Evolutionary conservation across 768 basidiomycete genomes (phyloP).

Genomic region (Botryobasidium botryosum): DNA sequence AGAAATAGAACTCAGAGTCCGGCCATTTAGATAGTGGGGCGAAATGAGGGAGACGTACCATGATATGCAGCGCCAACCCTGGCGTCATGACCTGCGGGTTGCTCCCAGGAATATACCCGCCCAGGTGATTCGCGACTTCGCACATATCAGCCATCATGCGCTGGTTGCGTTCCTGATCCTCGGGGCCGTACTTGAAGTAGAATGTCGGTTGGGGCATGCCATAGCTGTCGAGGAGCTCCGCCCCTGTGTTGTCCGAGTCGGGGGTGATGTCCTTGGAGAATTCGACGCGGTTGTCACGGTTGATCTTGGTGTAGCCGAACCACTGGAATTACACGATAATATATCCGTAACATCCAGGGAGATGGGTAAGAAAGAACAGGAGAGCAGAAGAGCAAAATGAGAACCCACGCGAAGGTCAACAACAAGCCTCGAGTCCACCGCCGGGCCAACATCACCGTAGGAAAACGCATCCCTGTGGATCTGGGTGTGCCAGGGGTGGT

Average conservation of each 20-base stretch:
- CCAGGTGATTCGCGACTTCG: constrained; percentile 18
- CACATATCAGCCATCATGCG: constrained; percentile 16
- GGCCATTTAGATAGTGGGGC: too few species aligned
- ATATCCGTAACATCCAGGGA: too few species aligned
- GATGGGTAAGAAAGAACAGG: not conserved
- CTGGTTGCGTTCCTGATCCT: constrained; percentile 11
- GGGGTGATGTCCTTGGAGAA: too few species aligned
- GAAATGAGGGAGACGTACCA: not conserved
- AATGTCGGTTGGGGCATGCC: constrained; percentile 24
- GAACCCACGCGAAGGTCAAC: constrained; percentile 17
- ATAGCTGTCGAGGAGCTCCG: constrained; percentile 17
- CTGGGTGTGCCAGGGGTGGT: constrained; percentile 20
- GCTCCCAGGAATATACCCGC: constrained; percentile 21
- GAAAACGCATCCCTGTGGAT: constrained; percentile 24
- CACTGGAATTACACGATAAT: too few species aligned
- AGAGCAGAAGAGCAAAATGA: too few species aligned
- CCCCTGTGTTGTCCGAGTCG: too few species aligned
- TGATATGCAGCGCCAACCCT: not conserved
- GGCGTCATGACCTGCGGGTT: constrained; percentile 20
- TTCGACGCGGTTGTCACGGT: too few species aligned
- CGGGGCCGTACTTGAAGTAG: constrained; percentile 10
- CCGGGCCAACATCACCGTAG: constrained; percentile 21
- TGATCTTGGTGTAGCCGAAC: too few species aligned
- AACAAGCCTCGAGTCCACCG: constrained; percentile 19
- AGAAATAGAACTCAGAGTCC: too few species aligned